A percentile compares a stretch with the other conserved stretches of the same genome.
phyloP scores from a whole-genome alignment of 2,329 filamentous ascomycete species.

The Botrytis elliptica region DNA sequence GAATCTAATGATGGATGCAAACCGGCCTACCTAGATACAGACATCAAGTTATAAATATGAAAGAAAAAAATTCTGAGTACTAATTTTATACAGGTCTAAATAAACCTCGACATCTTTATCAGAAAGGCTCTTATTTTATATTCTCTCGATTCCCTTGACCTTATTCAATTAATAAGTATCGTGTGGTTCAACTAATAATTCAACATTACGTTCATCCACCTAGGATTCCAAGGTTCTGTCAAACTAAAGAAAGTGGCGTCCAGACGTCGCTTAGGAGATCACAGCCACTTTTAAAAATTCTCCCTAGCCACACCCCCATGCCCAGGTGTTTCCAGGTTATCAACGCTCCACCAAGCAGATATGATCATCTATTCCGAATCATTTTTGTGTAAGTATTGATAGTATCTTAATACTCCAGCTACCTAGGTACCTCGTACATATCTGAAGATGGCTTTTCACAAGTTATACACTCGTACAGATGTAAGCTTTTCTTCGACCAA shows the following conservation, averaged over 20 bases:
- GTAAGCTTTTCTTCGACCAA: neutral
- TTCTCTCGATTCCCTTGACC: neutral
- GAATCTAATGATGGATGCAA: neutral
- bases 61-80: neutral
- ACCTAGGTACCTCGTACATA: too few species aligned
- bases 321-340: neutral
- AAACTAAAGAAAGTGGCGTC: neutral
- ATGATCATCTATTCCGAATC: neutral
- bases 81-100: neutral
- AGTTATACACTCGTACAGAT: neutral
- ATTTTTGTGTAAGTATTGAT: neutral
- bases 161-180: neutral
- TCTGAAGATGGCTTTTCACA: neutral
- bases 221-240: neutral
- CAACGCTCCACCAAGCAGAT: neutral
- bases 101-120: neutral
- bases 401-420: neutral
- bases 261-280: too few species aligned
- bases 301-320: neutral
- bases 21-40: neutral
- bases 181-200: neutral
- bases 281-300: neutral
- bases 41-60: neutral
- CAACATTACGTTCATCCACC: neutral
- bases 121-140: neutral